phyloP scores from a whole-genome alignment of 2,329 filamentous ascomycete genomes.

The Aspergillus jensenii region DNA sequence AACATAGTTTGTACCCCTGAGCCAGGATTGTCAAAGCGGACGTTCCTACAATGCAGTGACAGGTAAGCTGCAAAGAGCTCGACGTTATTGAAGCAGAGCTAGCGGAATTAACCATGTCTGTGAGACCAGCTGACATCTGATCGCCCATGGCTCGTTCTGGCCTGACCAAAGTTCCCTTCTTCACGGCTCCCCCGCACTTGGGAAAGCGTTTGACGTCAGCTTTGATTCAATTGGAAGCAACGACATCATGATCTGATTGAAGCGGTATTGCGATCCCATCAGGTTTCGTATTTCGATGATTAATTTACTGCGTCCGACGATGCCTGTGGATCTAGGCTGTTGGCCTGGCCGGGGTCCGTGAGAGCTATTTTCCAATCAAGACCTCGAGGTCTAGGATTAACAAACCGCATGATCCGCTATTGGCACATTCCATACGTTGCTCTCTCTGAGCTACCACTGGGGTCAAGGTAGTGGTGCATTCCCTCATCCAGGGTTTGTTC shows the following conservation, averaged over 20 bases:
- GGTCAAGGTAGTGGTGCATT: conserved; percentile 7
- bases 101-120: neutral
- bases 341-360: conserved; percentile 1
- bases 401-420: conserved; percentile 7
- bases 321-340: conserved; percentile 1
- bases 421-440: conserved; percentile 11
- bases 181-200: conserved; percentile 12
- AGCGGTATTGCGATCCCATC: neutral
- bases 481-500: conserved; percentile 10
- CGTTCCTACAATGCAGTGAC: too few species aligned
- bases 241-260: conserved; percentile 7
- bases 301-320: conserved; percentile 1
- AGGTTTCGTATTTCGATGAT: conserved; percentile 2
- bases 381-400: neutral
- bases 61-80: neutral
- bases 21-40: neutral
- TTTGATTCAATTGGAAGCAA: conserved; percentile 1
- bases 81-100: neutral
- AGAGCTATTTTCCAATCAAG: conserved; percentile 11
- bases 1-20: neutral
- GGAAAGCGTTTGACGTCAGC: conserved; percentile 19
- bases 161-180: neutral
- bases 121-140: neutral
- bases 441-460: neutral
- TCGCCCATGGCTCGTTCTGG: neutral